Conservation (phyloP, 2,329 filamentous ascomycete species). For the Fusarium mangiferae region DNA sequence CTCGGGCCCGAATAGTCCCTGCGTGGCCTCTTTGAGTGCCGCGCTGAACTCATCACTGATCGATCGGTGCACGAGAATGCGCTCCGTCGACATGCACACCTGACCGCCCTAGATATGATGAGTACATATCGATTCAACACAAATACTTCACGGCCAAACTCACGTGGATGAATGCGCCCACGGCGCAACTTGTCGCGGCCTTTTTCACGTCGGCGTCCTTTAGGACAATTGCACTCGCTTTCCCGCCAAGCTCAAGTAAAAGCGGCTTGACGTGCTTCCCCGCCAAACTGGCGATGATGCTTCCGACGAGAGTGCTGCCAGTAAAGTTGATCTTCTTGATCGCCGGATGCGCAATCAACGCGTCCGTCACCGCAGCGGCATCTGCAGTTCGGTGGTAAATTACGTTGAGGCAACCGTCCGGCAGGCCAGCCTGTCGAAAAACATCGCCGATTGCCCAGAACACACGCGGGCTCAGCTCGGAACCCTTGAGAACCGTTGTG, state of each 20-base stretch:
- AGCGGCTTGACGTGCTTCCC: conserved; percentile 81
- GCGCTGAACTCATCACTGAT: not conserved
- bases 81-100: conserved; percentile 85
- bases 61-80: not conserved
- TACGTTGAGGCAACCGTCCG: conserved; percentile 78
- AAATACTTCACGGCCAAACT: not conserved
- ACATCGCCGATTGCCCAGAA: conserved; percentile 70
- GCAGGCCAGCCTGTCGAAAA: conserved; percentile 78
- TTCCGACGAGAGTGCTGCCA: conserved; percentile 76
- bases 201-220: conserved; percentile 80
- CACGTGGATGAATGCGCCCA: conserved; percentile 19
- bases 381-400: conserved; percentile 72
- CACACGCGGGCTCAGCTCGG: conserved; percentile 72
- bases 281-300: conserved; percentile 74
- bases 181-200: conserved; percentile 71
- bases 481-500: conserved; percentile 76
- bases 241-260: conserved; percentile 84
- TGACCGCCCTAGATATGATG: conserved; percentile 64
- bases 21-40: not conserved
- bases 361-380: conserved; percentile 71
- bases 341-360: conserved; percentile 71
- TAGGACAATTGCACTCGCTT: conserved; percentile 79
- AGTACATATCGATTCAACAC: not conserved
- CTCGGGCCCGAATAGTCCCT: not conserved
- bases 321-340: conserved; percentile 89